These are phyloP conservation scores for Chernovozyma aurita DNA, from an alignment of 1,139 yeast genomes.

Conservation along the genomic window DNA sequence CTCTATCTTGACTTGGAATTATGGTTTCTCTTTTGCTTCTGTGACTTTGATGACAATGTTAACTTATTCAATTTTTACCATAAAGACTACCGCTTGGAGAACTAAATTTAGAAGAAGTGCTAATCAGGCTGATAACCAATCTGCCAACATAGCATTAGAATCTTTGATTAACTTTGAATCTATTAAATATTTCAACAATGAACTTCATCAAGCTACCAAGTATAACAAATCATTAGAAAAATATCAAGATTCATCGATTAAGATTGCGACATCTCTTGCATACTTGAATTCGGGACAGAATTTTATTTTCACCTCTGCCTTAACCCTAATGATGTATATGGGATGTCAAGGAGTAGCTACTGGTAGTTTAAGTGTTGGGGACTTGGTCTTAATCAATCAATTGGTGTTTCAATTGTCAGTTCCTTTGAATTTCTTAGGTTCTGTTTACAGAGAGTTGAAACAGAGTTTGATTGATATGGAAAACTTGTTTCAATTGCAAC, in stretches of 20 bases:
- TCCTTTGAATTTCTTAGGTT: constrained; percentile 89
- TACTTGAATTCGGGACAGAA: constrained; percentile 90
- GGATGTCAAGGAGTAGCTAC: constrained; percentile 91
- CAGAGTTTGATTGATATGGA: constrained; percentile 94
- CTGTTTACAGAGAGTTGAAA: constrained; percentile 90
- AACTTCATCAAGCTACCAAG: constrained; percentile 69
- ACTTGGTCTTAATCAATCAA: constrained; percentile 91
- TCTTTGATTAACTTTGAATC: constrained; percentile 92
- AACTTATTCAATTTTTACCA: constrained; percentile 81
- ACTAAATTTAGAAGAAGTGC: constrained; percentile 88
- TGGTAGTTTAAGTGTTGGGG: constrained; percentile 88
- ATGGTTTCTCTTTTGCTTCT: constrained; percentile 85
- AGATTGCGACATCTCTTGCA: constrained; percentile 90
- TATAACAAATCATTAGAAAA: constrained; percentile 72
- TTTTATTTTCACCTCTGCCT: constrained; percentile 81
- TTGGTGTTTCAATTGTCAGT: constrained; percentile 92
- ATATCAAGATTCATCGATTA: constrained; percentile 79
- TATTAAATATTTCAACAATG: constrained; percentile 92
- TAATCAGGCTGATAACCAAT: constrained; percentile 89
- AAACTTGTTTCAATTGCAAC: constrained; percentile 76
- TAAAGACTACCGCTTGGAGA: constrained; percentile 94
- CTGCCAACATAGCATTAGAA: constrained; percentile 91
- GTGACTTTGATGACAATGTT: constrained; percentile 86
- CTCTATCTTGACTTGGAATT: constrained; percentile 88
- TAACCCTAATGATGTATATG: constrained; percentile 98